Evolutionary conservation across 1,284 basidiomycete genomes (phyloP), one percentile per base, ranked within the genome.

Genomic region (Amylostereum chailletii): DNA sequence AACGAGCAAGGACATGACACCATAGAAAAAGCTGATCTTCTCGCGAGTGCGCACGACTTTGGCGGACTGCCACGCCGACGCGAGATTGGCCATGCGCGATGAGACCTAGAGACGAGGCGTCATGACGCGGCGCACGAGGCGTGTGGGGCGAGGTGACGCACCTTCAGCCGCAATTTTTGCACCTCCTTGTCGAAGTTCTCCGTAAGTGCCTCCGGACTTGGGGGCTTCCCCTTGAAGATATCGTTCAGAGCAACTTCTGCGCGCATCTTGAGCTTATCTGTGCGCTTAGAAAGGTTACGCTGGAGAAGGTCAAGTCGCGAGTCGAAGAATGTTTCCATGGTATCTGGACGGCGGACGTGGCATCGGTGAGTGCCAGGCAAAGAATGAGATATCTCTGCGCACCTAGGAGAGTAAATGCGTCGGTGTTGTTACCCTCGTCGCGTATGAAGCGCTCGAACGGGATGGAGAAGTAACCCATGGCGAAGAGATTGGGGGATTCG

Each of bases 41-140:
- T 94, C 91, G 48, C 87, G 78, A n/a, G 90, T 93, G 31, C 92
- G 78, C 33, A 96, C 84, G 36, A 93, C 88, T 62, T 94, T 94
- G 1, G 91, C 86, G 32, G 90, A 92, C 57, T 91, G 83, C 94
- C 94, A 89, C 39, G 86, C 83, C 8, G 77, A 72, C 31, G 83
- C 71, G 9, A 96, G 69, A 1, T 70, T 72, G 31, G 85, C 76
- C 70, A 93, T 81, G 30, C 90, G 80, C 49, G 75, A 72, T 1
- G 86, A 85, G 38, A 94, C 79, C 83, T 92, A 65, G 57, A 59
- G 30, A 33, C 32, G 19, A 32, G 11, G 50, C 30, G 52, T 4
- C 40, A 51, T 39, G 4, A 43, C 34, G 42, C 42, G 41, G 51
- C 27, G 46, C 43, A 44, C 26, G 48, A 8, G 27, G 44, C 30